Base-by-base conservation (phyloP, 1,284 basidiomycete species). In the Ceratobasidium sp. region DNA sequence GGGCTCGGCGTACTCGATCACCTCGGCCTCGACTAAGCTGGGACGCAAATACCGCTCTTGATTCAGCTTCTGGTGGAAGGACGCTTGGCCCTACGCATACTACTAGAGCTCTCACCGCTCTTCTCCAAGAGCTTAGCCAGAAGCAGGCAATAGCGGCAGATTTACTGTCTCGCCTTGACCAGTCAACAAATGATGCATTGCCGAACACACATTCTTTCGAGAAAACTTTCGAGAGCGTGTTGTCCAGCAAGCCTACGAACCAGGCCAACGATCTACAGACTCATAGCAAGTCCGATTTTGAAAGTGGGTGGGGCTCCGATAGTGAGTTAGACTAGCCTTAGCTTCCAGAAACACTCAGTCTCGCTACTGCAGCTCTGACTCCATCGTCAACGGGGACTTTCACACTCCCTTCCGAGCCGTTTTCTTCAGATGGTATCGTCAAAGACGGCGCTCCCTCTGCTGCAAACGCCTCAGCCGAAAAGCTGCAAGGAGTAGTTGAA, bases 1-100 rank as follows among this genome's bases (percentile, higher is more conserved):
- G 42, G 60, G 71, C 71, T 64, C 71, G 71, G n/a, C 39, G 71
- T 10, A 74, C 71, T 20, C 71, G 60, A 60, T 28, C n/a, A n/a
- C n/a, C 45, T 37, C 28, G 33, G 31, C 23, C 58, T 63, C 58
- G 71, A 2, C 39, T 64, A 6, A 64, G 23, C 11, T 64, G 71
- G 71, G 60, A 31, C 5, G 39, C 60, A n/a, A 74, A 74, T 53
- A 6, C 39, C 13, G 31, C 60, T 26, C 58, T 63, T 17, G 71
- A 64, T 11, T 37, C 58, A 20, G n/a, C 45, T 15, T 31, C 45
- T 2, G 26, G 20, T 26, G 23, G n/a, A 37, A 71, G 60, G 42
- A 2, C 28, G 26, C 42, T 26, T 58, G 28, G 31, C 8, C 35
- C 60, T 4, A 47, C 60, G 28, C 58, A 63, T 4, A 49, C 58